phyloP scores from a whole-genome alignment of 306 rosid genomes.

The Vicia sativa region DNA sequence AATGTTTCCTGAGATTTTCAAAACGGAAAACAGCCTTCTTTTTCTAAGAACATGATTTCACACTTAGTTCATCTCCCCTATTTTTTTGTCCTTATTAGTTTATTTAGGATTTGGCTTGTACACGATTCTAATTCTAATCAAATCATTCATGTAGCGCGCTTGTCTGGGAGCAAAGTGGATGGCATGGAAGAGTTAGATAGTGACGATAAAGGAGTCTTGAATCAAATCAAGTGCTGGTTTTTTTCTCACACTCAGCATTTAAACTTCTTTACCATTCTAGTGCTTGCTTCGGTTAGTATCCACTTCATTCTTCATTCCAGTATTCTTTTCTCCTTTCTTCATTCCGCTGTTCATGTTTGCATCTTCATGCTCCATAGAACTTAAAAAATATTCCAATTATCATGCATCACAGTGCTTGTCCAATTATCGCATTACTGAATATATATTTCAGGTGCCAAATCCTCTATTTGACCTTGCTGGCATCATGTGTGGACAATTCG shows the following conservation, averaged over 20 bases:
- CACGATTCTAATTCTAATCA: constrained; percentile 31
- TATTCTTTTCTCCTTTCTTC: background rate
- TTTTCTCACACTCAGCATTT: constrained; percentile 78
- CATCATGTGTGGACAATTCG: constrained; percentile 99
- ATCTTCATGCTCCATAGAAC: constrained; percentile 4
- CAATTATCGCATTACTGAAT: constrained; percentile 9
- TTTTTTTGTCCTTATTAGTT: constrained; percentile 4
- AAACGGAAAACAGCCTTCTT: background rate
- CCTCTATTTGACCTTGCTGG: constrained; percentile 99
- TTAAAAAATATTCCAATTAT: background rate
- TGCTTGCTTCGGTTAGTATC: constrained; percentile 98
- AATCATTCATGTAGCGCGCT: constrained; percentile 58
- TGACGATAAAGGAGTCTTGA: constrained; percentile 67
- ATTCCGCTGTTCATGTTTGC: background rate
- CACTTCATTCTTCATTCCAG: constrained; percentile 33
- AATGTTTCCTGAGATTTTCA: background rate
- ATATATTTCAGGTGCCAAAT: constrained; percentile 82
- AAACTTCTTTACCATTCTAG: constrained; percentile 78
- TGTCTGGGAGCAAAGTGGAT: constrained; percentile 67
- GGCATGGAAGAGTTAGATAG: constrained; percentile 74
- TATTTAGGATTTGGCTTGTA: constrained; percentile 30
- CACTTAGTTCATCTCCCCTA: background rate
- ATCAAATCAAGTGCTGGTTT: constrained; percentile 70
- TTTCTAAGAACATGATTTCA: background rate
- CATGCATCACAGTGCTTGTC: background rate